Evolutionary conservation across 352 stramenopile genomes (phyloP).

Genomic region (Pythium periplocum): DNA sequence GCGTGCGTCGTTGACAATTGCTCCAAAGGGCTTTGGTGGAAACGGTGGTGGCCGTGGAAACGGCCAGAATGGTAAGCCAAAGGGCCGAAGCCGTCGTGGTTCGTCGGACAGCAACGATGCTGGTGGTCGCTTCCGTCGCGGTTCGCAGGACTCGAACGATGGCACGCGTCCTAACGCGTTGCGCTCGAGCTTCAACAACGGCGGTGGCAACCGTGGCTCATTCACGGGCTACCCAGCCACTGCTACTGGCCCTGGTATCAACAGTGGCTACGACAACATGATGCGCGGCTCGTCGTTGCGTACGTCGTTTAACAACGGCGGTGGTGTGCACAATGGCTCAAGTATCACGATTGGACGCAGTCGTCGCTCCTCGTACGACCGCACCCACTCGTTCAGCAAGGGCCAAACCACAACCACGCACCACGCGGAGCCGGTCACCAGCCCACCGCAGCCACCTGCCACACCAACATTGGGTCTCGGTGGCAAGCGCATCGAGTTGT

Average conservation of each 20-base stretch:
- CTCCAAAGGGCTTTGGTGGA: slow-evolving; percentile 17
- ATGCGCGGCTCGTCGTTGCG: slow-evolving; percentile 27
- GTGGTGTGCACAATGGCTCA: slow-evolving; percentile 28
- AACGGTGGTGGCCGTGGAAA: slow-evolving; percentile 21
- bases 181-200: slow-evolving; percentile 16
- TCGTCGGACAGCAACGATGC: slow-evolving; percentile 17
- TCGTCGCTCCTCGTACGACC: slow-evolving; percentile 22
- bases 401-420: slow-evolving; percentile 5
- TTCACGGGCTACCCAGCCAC: slow-evolving; percentile 18
- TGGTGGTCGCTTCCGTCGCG: slow-evolving; percentile 41
- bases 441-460: background rate
- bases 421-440: background rate
- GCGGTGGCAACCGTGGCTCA: slow-evolving; percentile 17
- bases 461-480: slow-evolving; percentile 11
- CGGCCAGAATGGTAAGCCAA: slow-evolving; percentile 22
- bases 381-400: slow-evolving; percentile 27
- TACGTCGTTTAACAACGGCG: slow-evolving; percentile 23
- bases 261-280: slow-evolving; percentile 18
- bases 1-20: slow-evolving; percentile 41
- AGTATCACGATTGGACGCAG: slow-evolving; percentile 27
- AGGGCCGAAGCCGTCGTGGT: slow-evolving; percentile 23
- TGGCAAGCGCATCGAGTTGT: slow-evolving; percentile 76
- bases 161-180: slow-evolving; percentile 10
- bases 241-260: slow-evolving; percentile 6
- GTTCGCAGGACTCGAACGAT: slow-evolving; percentile 50